Evolutionary conservation across 2,329 filamentous ascomycete genomes (phyloP).

Genomic region (Penicillium olsonii): DNA sequence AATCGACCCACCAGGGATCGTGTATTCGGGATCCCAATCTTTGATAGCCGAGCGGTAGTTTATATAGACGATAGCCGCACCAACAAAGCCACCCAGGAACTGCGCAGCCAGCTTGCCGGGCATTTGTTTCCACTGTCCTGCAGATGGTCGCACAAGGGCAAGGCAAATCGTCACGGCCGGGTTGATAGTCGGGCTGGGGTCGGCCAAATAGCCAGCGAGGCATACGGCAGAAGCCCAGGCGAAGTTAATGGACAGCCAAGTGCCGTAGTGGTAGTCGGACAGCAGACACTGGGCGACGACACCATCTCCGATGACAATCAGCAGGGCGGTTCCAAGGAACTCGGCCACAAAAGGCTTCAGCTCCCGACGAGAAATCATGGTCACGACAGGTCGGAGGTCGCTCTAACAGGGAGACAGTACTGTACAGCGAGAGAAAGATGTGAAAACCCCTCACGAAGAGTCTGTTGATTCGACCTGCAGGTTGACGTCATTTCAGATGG

Average conservation of each 20-base stretch:
- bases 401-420: too few relatives aligned
- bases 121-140: constrained; percentile 29
- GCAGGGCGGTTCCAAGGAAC: constrained; percentile 34
- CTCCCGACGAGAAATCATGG: constrained; percentile 19
- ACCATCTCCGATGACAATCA: constrained; percentile 35
- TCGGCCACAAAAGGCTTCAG: constrained; percentile 32
- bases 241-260: constrained; percentile 37
- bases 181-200: constrained; percentile 32
- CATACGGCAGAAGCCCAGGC: constrained; percentile 34
- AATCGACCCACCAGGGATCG: constrained; percentile 32
- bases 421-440: background rate
- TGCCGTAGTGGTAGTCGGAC: constrained; percentile 35
- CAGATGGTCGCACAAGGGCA: constrained; percentile 30
- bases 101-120: constrained; percentile 31
- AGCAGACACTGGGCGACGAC: constrained; percentile 35
- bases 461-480: background rate
- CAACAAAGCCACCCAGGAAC: constrained; percentile 33
- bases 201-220: constrained; percentile 29
- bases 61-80: constrained; percentile 31
- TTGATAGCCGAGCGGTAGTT: constrained; percentile 34
- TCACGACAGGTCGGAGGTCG: background rate
- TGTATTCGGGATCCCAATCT: constrained; percentile 35
- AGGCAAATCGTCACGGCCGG: constrained; percentile 28
- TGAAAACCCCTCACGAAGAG: background rate
- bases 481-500: background rate